Percentiles rank a stretch among this genome's conserved stretches.
These are phyloP conservation scores for Torulaspora quercuum DNA, from an alignment of 805 yeast genomes.

Conservation along the genomic window DNA sequence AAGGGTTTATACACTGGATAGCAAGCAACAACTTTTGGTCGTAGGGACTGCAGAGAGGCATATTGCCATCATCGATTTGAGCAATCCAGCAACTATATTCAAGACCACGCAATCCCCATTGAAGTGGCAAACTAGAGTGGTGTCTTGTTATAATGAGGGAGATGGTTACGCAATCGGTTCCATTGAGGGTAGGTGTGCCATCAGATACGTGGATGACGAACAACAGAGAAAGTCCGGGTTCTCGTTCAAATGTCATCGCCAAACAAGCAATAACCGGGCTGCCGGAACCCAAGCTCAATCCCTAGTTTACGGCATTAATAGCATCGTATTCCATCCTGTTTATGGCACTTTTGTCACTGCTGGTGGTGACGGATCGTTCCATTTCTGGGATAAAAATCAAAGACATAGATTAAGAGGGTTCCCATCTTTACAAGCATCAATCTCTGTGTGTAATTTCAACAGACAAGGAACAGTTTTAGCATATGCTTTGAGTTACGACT, in stretches of 20 bases:
- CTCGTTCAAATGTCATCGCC: conserved; percentile 93
- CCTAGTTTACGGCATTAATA: conserved; percentile 72
- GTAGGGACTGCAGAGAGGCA: conserved; percentile 94
- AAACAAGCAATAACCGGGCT: conserved; percentile 43
- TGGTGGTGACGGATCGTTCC: conserved; percentile 90
- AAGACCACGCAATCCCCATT: conserved; percentile 71
- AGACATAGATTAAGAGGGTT: conserved; percentile 80
- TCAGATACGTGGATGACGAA: conserved; percentile 82
- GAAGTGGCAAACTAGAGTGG: conserved; percentile 81
- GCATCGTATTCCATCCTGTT: conserved; percentile 80
- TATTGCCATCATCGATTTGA: conserved; percentile 69
- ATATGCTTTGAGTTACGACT: conserved; percentile 89
- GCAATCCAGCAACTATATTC: conserved; percentile 78
- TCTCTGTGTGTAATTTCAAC: conserved; percentile 78
- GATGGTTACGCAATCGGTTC: conserved; percentile 92
- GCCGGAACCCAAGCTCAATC: conserved; percentile 54
- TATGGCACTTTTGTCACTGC: conserved; percentile 92
- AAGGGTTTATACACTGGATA: conserved; percentile 85
- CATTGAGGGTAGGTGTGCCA: conserved; percentile 92
- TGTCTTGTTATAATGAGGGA: conserved; percentile 85
- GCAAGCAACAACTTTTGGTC: conserved; percentile 74
- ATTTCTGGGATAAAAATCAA: conserved; percentile 95
- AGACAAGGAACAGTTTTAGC: conserved; percentile 81
- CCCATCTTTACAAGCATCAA: conserved; percentile 63
- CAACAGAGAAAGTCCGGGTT: conserved; percentile 73